Evolutionary conservation across 208 protist genomes (phyloP).

Genomic region (Naegleria gruberi): DNA sequence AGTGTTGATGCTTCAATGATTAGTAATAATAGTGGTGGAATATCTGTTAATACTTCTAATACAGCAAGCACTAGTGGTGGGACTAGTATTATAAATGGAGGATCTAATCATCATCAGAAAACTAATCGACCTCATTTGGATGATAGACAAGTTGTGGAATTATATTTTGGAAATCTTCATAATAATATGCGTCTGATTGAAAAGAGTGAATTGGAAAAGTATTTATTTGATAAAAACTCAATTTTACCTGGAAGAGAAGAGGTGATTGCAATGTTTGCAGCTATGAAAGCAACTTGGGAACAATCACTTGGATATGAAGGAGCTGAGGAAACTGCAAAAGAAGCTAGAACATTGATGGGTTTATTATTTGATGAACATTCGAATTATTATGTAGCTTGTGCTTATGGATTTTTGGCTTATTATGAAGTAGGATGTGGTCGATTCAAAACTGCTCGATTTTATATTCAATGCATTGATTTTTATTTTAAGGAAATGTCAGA

Average conservation of each 20-base stretch:
- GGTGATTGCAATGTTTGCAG: not conserved
- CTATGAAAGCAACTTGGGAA: not conserved
- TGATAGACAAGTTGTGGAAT: not conserved
- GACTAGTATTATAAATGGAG: not conserved
- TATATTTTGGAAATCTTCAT: not conserved
- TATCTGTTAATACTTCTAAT: too few relatives aligned
- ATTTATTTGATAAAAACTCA: not conserved
- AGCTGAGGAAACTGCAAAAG: not conserved
- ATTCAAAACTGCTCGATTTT: too few relatives aligned
- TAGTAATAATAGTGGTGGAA: too few relatives aligned
- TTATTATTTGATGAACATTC: too few relatives aligned
- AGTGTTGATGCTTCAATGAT: too few relatives aligned
- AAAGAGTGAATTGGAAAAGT: not conserved
- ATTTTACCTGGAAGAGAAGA: not conserved
- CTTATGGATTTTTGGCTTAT: too few relatives aligned
- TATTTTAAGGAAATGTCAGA: too few relatives aligned
- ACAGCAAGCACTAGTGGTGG: not conserved
- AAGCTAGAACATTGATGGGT: too few relatives aligned
- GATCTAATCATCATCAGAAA: not conserved
- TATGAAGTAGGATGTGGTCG: too few relatives aligned
- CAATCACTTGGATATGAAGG: not conserved
- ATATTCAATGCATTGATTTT: too few relatives aligned
- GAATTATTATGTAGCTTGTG: too few relatives aligned
- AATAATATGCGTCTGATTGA: not conserved
- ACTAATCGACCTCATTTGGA: not conserved